Percentiles rank a stretch among this genome's conserved stretches.
These are phyloP conservation scores for Sugiyamaella boreocaroliniensis DNA, from an alignment of 805 yeast genomes.

Conservation along the genomic window DNA sequence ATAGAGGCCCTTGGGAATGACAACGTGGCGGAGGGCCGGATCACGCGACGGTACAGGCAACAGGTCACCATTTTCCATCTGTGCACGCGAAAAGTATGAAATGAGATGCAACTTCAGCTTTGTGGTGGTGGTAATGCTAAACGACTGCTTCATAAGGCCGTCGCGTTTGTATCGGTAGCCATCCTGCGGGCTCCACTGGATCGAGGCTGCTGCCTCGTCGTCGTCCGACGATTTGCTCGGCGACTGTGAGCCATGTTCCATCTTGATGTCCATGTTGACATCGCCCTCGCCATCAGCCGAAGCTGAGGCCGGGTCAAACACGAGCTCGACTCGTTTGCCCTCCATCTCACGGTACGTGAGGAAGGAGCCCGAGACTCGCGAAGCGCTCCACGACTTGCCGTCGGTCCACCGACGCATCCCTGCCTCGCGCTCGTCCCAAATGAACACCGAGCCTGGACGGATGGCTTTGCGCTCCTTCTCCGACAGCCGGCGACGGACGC, in stretches of 20 bases:
- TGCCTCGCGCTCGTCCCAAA: conserved; percentile 67
- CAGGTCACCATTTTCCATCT: conserved; percentile 26
- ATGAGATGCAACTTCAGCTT: conserved; percentile 55
- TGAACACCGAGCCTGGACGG: conserved; percentile 53
- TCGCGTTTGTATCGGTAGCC: conserved; percentile 39
- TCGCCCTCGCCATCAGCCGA: not conserved
- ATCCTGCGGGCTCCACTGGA: conserved; percentile 20
- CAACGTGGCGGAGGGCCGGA: conserved; percentile 31
- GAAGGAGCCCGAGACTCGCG: conserved; percentile 59
- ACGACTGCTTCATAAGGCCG: conserved; percentile 61
- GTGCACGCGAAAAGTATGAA: conserved; percentile 40
- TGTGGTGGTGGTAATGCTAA: conserved; percentile 47
- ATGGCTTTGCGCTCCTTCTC: conserved; percentile 50
- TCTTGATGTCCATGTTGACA: not conserved
- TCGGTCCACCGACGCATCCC: conserved; percentile 78
- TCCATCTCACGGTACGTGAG: conserved; percentile 60
- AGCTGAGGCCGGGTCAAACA: conserved; percentile 8
- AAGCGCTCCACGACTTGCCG: conserved; percentile 67
- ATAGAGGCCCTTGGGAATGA: conserved; percentile 33
- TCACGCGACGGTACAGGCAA: conserved; percentile 43
- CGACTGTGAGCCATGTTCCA: not conserved
- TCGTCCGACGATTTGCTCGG: conserved; percentile 4
- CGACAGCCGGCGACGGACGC: conserved; percentile 51
- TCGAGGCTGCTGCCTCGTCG: conserved; percentile 1
- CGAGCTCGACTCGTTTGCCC: conserved; percentile 20